These are phyloP conservation scores for Saxophila tyrrhenica DNA, from an alignment of 495 filamentous ascomycete species.

Conservation along the genomic window DNA sequence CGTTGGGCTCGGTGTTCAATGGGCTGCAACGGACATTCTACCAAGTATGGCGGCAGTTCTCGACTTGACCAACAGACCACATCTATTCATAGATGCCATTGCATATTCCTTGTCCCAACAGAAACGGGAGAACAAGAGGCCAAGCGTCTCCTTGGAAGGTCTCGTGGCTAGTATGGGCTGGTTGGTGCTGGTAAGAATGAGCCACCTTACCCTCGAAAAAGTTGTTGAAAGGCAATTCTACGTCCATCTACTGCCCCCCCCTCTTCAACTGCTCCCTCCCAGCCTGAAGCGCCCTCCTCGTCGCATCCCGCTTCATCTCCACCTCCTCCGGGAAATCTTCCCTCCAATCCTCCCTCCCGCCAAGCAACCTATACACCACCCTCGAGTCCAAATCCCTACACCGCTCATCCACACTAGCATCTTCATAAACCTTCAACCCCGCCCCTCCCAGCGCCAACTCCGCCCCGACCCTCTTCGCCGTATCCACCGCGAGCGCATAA, in stretches of 20 bases:
- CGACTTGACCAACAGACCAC: too few relatives aligned
- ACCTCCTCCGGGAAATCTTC: constrained; percentile 17
- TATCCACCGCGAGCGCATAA: constrained; percentile 38
- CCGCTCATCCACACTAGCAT: constrained; percentile 32
- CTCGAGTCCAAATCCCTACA: constrained; percentile 42
- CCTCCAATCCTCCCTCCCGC: constrained; percentile 39
- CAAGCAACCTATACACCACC: constrained; percentile 43
- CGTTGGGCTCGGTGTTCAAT: not conserved
- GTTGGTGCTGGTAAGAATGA: too few relatives aligned
- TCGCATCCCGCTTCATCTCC: constrained; percentile 16
- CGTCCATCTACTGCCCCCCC: not conserved
- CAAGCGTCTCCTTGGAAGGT: too few relatives aligned
- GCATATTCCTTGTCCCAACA: too few relatives aligned
- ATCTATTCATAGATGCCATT: too few relatives aligned
- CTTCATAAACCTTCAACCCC: constrained; percentile 38
- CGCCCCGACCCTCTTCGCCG: constrained; percentile 36
- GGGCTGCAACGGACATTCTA: not conserved
- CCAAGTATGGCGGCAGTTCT: not conserved
- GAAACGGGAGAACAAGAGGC: too few relatives aligned
- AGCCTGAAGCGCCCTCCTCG: constrained; percentile 6
- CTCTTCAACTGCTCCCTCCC: constrained; percentile 7
- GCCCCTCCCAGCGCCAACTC: constrained; percentile 31
- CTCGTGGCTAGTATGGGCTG: too few relatives aligned
- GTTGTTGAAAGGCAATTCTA: too few relatives aligned
- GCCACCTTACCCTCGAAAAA: too few relatives aligned